These are phyloP conservation scores for Nemania abortiva DNA, from an alignment of 2,329 filamentous ascomycete genomes.

Conservation along the genomic window DNA sequence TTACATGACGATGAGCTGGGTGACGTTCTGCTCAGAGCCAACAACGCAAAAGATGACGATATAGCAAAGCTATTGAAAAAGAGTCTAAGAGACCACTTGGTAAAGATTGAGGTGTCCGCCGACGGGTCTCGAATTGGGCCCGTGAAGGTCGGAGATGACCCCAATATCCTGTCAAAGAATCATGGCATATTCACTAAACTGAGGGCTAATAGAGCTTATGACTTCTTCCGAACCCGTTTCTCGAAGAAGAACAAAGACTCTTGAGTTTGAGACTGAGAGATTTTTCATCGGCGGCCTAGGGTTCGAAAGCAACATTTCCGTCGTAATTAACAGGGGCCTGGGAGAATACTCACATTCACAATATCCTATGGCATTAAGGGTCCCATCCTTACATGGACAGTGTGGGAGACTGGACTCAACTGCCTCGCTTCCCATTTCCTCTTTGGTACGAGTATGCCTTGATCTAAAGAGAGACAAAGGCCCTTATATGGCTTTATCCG, in stretches of 20 bases:
- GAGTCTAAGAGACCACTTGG: neutral
- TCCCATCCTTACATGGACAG: neutral
- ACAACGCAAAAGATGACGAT: neutral
- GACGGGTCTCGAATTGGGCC: neutral
- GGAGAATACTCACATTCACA: neutral
- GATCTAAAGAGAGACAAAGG: neutral
- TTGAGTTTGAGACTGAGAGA: neutral
- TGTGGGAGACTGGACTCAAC: neutral
- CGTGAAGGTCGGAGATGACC: neutral
- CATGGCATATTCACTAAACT: neutral
- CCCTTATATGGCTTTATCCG: neutral
- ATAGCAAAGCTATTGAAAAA: neutral
- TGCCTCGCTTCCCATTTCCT: neutral
- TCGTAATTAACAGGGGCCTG: neutral
- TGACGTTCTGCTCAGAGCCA: neutral
- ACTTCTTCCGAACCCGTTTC: neutral
- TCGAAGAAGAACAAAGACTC: neutral
- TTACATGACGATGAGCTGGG: conserved; percentile 1
- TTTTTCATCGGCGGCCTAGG: neutral
- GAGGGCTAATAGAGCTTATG: neutral
- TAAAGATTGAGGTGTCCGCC: neutral
- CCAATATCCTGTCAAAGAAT: neutral
- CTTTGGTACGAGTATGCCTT: neutral
- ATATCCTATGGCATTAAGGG: neutral
- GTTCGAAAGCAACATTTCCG: neutral